Evolutionary conservation across 2,329 filamentous ascomycete genomes (phyloP).

Genomic region (Phaeophleospora eucalypticola): DNA sequence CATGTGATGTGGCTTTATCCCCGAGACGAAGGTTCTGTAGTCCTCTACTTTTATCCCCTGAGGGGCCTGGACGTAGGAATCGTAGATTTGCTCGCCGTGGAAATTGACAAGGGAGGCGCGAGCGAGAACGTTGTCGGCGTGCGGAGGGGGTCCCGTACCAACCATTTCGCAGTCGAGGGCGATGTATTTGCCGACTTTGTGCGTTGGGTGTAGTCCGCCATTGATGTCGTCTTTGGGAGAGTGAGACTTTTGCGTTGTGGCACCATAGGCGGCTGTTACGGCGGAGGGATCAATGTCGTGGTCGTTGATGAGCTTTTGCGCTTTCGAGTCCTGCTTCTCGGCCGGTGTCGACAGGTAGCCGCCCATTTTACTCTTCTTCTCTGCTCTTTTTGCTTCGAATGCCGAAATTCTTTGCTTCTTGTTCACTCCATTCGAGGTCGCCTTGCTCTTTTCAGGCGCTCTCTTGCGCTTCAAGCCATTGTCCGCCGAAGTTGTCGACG

Average conservation of each 20-base stretch:
- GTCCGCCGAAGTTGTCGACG: constrained; percentile 10
- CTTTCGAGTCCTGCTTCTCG: constrained; percentile 41
- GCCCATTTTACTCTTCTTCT: constrained; percentile 51
- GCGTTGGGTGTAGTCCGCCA: constrained; percentile 44
- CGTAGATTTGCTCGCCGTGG: constrained; percentile 87
- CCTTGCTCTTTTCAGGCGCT: constrained; percentile 18
- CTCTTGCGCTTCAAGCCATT: constrained; percentile 35
- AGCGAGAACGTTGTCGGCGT: constrained; percentile 71
- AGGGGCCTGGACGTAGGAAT: constrained; percentile 75
- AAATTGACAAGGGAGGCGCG: constrained; percentile 90
- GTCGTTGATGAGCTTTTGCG: constrained; percentile 43
- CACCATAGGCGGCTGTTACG: constrained; percentile 59
- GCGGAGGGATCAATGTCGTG: constrained; percentile 54
- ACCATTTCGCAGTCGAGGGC: constrained; percentile 99
- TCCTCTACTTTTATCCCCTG: constrained; percentile 69
- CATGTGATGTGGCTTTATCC: constrained; percentile 73
- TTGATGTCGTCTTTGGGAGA: constrained; percentile 53
- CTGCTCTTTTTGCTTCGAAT: constrained; percentile 3
- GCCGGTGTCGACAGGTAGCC: constrained; percentile 27
- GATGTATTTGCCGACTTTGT: constrained; percentile 82
- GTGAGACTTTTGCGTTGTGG: constrained; percentile 50
- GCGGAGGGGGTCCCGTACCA: constrained; percentile 66
- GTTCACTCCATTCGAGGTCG: constrained; percentile 11
- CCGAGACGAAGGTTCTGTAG: constrained; percentile 84
- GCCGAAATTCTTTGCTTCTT: constrained; percentile 22